Conservation (phyloP, 2,329 filamentous ascomycete genomes). For the Chrysosphaeria jannelii region DNA sequence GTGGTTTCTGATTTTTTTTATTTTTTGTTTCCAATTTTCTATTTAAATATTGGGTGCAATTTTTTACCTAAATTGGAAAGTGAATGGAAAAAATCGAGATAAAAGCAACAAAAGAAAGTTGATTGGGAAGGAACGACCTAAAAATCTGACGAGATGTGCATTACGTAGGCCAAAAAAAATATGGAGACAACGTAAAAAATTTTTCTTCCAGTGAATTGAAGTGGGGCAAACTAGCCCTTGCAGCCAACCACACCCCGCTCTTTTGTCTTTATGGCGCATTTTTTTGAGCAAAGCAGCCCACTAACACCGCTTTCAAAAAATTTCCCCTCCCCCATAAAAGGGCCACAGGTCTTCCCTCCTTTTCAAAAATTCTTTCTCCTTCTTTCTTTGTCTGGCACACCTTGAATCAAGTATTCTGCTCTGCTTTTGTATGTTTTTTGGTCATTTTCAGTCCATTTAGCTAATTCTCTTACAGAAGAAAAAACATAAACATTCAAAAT, state of each 20-base stretch:
- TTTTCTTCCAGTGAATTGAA: slow-evolving; percentile 2
- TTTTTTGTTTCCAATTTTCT: neutral
- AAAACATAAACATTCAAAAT: slow-evolving; percentile 1
- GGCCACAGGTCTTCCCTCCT: slow-evolving; percentile 4
- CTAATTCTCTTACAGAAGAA: slow-evolving; percentile 1
- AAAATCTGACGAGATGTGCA: too few relatives aligned
- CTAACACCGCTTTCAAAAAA: slow-evolving; percentile 2
- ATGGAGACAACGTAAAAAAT: slow-evolving; percentile 2
- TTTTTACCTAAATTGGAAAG: neutral
- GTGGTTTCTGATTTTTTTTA: neutral
- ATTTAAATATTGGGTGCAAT: neutral
- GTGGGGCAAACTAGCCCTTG: slow-evolving; percentile 5
- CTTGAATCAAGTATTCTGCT: slow-evolving; percentile 12
- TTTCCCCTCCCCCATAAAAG: slow-evolving; percentile 4
- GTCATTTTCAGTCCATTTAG: slow-evolving; percentile 4
- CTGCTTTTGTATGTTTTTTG: too few relatives aligned
- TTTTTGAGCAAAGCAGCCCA: too few relatives aligned
- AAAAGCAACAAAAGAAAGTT: too few relatives aligned
- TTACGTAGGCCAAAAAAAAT: too few relatives aligned
- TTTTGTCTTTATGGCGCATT: slow-evolving; percentile 1
- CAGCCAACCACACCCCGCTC: slow-evolving; percentile 5
- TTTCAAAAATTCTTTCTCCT: slow-evolving; percentile 5
- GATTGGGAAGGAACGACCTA: slow-evolving; percentile 1
- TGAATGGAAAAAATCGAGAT: too few relatives aligned
- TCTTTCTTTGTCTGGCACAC: slow-evolving; percentile 11